Evolutionary conservation across 2,329 filamentous ascomycete species (phyloP).

Genomic region (Calonectria ilicicola): DNA sequence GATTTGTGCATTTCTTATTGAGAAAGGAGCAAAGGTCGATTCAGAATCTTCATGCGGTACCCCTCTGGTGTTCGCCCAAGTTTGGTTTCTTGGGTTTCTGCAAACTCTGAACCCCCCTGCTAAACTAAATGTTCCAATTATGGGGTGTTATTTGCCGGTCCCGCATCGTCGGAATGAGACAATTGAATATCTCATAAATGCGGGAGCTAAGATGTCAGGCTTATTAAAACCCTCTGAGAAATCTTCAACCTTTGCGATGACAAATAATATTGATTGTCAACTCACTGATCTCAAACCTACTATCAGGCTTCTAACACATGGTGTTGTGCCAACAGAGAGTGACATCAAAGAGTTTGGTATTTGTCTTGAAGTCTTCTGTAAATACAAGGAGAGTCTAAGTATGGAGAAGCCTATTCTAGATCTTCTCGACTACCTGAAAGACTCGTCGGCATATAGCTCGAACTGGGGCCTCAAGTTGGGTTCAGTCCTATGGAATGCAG

Average conservation of each 20-base stretch:
- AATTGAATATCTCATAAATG: not conserved
- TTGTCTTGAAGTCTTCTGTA: not conserved
- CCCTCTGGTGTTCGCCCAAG: not conserved
- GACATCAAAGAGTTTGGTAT: not conserved
- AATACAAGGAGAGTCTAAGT: not conserved
- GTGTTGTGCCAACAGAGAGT: not conserved
- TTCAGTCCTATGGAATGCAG: not conserved
- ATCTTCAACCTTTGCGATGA: not conserved
- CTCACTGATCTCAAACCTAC: not conserved
- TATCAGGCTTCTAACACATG: not conserved
- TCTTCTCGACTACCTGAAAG: not conserved
- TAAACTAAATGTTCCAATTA: not conserved
- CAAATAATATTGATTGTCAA: not conserved
- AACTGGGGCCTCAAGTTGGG: not conserved
- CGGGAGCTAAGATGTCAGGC: not conserved
- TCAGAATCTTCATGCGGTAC: not conserved
- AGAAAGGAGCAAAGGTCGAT: not conserved
- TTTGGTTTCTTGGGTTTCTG: not conserved
- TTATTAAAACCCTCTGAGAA: not conserved
- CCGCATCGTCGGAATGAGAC: not conserved
- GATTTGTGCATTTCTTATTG: conserved; percentile 14
- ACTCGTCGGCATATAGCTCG: not conserved
- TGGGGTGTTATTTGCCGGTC: not conserved
- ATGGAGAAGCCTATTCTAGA: not conserved
- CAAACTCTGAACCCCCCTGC: not conserved